Evolutionary conservation across 1,284 basidiomycete species (phyloP).

Genomic region (Grifola frondosa): DNA sequence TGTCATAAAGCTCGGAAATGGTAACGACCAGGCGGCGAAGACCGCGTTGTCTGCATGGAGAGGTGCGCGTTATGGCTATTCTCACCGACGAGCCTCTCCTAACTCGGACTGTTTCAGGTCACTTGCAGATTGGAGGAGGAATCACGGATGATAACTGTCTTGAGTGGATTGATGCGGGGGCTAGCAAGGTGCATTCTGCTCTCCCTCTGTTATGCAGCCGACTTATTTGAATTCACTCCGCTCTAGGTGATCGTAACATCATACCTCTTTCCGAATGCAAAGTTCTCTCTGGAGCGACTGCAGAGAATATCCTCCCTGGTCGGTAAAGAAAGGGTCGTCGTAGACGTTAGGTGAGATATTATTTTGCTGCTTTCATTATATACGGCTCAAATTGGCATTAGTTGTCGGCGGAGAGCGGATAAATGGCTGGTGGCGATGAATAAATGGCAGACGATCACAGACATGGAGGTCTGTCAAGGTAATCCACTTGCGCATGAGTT

Average conservation of each 20-base stretch:
- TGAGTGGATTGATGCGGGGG: slow-evolving; percentile 87
- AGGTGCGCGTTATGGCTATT: slow-evolving; percentile 38
- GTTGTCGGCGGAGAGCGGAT: slow-evolving; percentile 78
- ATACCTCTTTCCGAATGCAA: slow-evolving; percentile 84
- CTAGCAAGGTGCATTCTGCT: slow-evolving; percentile 71
- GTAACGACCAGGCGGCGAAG: slow-evolving; percentile 85
- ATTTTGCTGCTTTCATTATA: background rate
- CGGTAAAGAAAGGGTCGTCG: slow-evolving; percentile 87
- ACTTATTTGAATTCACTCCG: background rate
- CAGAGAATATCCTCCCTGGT: slow-evolving; percentile 62
- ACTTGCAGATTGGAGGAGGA: slow-evolving; percentile 92
- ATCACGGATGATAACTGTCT: slow-evolving; percentile 82
- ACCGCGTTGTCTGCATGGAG: slow-evolving; percentile 86
- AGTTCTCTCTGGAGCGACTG: slow-evolving; percentile 78
- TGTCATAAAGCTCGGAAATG: slow-evolving; percentile 93
- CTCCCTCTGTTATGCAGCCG: background rate
- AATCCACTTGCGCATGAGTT: background rate
- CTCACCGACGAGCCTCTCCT: background rate
- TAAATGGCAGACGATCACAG: slow-evolving; percentile 96
- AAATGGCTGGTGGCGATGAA: slow-evolving; percentile 98
- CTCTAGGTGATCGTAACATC: slow-evolving; percentile 93
- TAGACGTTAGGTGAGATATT: slow-evolving; percentile 85
- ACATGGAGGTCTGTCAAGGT: slow-evolving; percentile 90
- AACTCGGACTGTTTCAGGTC: slow-evolving; percentile 39
- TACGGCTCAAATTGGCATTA: slow-evolving; percentile 30